Evolutionary conservation across 169 alveolate genomes (phyloP), one percentile per base, ranked within the genome.

Genomic region (Pseudocohnilembus persalinus): DNA sequence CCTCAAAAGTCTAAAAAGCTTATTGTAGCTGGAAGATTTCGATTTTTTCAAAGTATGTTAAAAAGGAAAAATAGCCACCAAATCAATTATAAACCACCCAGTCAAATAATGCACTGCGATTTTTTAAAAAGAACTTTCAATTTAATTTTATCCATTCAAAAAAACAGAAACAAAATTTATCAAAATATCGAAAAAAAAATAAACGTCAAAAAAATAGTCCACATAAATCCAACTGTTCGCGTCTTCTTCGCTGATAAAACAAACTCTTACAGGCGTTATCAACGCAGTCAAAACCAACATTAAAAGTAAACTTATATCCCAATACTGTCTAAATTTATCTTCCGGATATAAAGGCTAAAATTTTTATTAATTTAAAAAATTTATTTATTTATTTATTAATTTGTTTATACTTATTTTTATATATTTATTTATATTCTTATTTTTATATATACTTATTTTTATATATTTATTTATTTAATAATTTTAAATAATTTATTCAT

Each of bases 21-120:
- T 81, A 33, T 73, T 49, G 20, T 49, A 49, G 4, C 26, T 11
- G 68, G 68, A 49, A 49, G 20, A 49, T 49, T 20, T 49, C 4
- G 4, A 49, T 49, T 49, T 4, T 20, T 49, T 11, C 4, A 49
- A 49, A 49, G 26, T 20, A 49, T 20, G 68, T 49, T 20, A 20
- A 49, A n/a, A 82, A 4, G 87, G 87, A 28, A 82, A n/a, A 0
- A 82, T 82, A 24, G 87, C 31, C 26, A 82, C 27, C 24, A 82
- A 28, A 82, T 82, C 87, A 32, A 49, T 28, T 4, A 73, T 25
- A 33, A 74, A 34, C 87, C 87, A 82, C n/a, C 76, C 74, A 24
- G 34, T 33, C 6, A 82, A 0, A 74, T 82, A 73, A 34, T 73
- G 31, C 11, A 73, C 32, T 16, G 35, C 29, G 24, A 82, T 74